Percentiles rank a stretch among this genome's conserved stretches.
phyloP scores from a whole-genome alignment of 2,329 filamentous ascomycete genomes.

The Tolypocladium endophyticum region DNA sequence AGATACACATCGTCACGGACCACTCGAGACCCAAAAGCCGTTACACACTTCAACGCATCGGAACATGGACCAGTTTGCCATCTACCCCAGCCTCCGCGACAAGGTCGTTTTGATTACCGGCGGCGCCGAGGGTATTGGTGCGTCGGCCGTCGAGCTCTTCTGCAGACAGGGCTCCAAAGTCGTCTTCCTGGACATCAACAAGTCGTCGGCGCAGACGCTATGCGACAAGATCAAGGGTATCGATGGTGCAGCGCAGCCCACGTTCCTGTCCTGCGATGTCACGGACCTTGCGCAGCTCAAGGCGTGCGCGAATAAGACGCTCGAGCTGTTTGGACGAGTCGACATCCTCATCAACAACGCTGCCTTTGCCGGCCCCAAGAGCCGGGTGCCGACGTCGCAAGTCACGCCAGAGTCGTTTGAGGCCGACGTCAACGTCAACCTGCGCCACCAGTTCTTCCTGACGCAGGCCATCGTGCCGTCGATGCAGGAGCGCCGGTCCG shows the following conservation, averaged over 20 bases:
- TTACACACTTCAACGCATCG: neutral
- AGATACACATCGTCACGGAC: neutral
- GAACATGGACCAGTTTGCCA: constrained; percentile 14
- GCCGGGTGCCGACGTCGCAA: constrained; percentile 16
- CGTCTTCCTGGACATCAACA: constrained; percentile 30
- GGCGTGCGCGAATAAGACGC: constrained; percentile 19
- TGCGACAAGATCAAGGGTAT: constrained; percentile 12
- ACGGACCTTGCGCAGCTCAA: constrained; percentile 23
- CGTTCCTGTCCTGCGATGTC: constrained; percentile 31
- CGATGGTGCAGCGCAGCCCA: constrained; percentile 13
- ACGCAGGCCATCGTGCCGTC: constrained; percentile 60
- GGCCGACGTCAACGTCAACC: constrained; percentile 29
- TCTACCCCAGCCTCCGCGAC: constrained; percentile 29
- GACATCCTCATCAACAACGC: constrained; percentile 84
- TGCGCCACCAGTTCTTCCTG: constrained; percentile 48
- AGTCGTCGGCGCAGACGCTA: constrained; percentile 18
- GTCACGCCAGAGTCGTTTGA: constrained; percentile 33
- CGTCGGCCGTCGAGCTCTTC: constrained; percentile 31
- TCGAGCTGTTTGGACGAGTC: constrained; percentile 29
- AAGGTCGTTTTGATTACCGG: constrained; percentile 33
- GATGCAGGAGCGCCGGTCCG: constrained; percentile 26
- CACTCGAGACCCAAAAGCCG: neutral
- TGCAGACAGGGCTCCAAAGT: constrained; percentile 32
- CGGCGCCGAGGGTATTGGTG: constrained; percentile 36
- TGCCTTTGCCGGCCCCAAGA: constrained; percentile 27